Evolutionary conservation across 1,284 basidiomycete species (phyloP).

Genomic region (Cystobasidium sp.): DNA sequence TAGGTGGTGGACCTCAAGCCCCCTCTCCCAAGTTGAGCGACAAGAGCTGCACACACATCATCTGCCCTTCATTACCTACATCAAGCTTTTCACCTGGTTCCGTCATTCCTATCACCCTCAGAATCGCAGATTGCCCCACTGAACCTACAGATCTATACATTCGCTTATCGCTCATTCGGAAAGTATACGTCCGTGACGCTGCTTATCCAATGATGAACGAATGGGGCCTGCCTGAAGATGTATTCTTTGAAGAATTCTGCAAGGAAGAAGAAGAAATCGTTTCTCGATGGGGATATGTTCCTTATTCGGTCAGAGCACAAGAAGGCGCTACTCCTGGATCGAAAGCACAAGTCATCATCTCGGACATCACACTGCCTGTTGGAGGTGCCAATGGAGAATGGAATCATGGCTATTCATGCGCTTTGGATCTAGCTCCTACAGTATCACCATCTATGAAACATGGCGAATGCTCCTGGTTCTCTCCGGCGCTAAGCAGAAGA

Average conservation of each 20-base stretch:
- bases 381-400: constrained; percentile 48
- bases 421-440: constrained; percentile 53
- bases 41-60: constrained; percentile 53
- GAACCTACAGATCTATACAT: constrained; percentile 55
- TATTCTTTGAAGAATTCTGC: constrained; percentile 52
- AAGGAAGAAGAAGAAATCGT: constrained; percentile 58
- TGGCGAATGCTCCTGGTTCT: constrained; percentile 55
- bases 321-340: constrained; percentile 52
- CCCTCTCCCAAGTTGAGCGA: constrained; percentile 40
- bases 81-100: constrained; percentile 54
- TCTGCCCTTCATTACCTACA: constrained; percentile 53
- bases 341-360: constrained; percentile 53
- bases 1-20: constrained; percentile 33
- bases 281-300: constrained; percentile 57
- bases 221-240: constrained; percentile 52
- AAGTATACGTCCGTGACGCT: constrained; percentile 54
- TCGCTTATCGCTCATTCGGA: constrained; percentile 54
- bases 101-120: constrained; percentile 53
- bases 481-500: constrained; percentile 52
- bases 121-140: constrained; percentile 54
- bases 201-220: constrained; percentile 45
- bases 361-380: constrained; percentile 54
- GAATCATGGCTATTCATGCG: constrained; percentile 54
- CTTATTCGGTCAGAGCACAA: constrained; percentile 52
- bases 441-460: constrained; percentile 50